phyloP scores from a whole-genome alignment of 805 yeast species.

The Kodamaea hsintzibuensis region DNA sequence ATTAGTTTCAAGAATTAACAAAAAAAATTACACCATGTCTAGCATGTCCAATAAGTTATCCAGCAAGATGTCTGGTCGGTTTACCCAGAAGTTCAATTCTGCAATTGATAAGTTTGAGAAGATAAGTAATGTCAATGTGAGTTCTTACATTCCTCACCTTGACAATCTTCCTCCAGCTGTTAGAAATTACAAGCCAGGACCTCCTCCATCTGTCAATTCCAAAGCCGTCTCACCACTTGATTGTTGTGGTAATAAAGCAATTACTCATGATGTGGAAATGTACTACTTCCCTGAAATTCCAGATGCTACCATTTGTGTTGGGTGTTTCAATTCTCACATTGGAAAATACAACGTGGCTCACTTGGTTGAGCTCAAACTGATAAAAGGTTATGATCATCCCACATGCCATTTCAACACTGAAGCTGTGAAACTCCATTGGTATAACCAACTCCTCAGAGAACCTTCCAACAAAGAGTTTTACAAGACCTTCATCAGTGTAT shows the following conservation, averaged over 20 bases:
- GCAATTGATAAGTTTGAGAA: neutral
- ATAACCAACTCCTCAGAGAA: neutral
- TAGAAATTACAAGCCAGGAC: neutral
- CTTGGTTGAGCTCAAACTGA: neutral
- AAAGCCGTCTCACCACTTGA: neutral
- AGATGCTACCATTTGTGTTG: neutral
- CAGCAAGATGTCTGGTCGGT: neutral
- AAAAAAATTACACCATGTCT: neutral
- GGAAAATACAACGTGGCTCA: neutral
- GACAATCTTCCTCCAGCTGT: neutral
- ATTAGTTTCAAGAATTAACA: neutral
- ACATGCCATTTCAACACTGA: neutral
- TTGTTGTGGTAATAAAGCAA: neutral
- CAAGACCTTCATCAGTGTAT: neutral
- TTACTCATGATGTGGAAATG: neutral
- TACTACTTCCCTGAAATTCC: neutral
- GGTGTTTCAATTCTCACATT: neutral
- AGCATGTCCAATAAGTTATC: neutral
- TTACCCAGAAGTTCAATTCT: neutral
- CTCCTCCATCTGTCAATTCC: neutral
- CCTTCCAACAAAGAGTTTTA: neutral
- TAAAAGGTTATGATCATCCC: neutral
- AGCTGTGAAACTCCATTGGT: slow-evolving; percentile 1
- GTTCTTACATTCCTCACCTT: neutral
- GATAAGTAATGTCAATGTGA: neutral